Evolutionary conservation across 139 green algal genomes (phyloP), one percentile per base, ranked within the genome.

Genomic region (Chlamydomonas sphaeroides): DNA sequence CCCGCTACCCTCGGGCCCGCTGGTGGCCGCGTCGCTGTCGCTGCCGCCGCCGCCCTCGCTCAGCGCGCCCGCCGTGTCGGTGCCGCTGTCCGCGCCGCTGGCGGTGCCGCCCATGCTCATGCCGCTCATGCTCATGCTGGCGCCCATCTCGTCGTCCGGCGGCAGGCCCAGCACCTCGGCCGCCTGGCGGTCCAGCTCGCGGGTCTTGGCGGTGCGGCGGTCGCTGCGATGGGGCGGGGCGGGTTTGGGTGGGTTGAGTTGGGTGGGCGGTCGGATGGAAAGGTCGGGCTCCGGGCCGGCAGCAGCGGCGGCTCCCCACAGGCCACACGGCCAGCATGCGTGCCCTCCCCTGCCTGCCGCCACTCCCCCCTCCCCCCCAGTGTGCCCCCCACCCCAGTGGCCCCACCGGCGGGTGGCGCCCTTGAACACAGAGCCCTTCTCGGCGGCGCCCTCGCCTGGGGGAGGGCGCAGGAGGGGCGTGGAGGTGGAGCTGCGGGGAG

Each of bases 341-440:
- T n/a, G n/a, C 45, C 45, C 45, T 2, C 42, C 28, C 51, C 35
- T 23, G 33, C 51, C 49, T 21, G n/a, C 49, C 49, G 32, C 69
- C 23, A 35, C 26, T 56, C 72, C 25, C 17, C 51, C 70, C 53
- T 30, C 53, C n/a, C 56, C 35, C 51, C 32, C n/a, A n/a, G n/a
- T n/a, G n/a, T n/a, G n/a, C n/a, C n/a, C n/a, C n/a, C n/a, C n/a
- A n/a, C n/a, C n/a, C n/a, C n/a, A n/a, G n/a, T n/a, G 39, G n/a
- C 51, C 73, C 0, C 74, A 57, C 78, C 63, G 77, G n/a, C 59
- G n/a, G 1, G 53, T 83, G 21, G 68, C 59, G 3, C 78, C 78
- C 79, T 89, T 88, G 89, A 92, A 92, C 57, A 92, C 71, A 32
- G 59, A 80, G 25, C 76, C 79, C 2, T 65, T 71, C 69, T 90